These are phyloP conservation scores for Lolium perenne DNA, from an alignment of 176 grass and related monocot species.

Conservation along the genomic window DNA sequence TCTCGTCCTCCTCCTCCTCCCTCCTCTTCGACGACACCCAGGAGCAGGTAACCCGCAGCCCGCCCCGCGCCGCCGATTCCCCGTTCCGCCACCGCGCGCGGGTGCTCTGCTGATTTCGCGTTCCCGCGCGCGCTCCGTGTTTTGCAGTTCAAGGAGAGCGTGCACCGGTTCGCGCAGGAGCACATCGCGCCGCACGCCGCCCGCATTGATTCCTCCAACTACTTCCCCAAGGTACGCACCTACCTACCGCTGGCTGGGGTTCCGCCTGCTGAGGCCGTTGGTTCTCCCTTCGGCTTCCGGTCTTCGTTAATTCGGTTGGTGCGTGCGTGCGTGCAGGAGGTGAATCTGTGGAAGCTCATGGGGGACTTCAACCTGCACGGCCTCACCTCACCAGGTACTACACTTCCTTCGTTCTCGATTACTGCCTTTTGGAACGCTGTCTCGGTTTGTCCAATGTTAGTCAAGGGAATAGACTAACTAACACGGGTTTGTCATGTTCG, in stretches of 20 bases:
- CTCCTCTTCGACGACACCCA: conserved; percentile 98
- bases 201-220: conserved; percentile 68
- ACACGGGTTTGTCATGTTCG: not conserved
- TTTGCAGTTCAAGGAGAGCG: conserved; percentile 87
- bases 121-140: no score
- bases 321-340: no score
- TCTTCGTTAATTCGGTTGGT: no score
- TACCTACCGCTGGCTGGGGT: not conserved
- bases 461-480: not conserved
- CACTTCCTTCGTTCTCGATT: no score
- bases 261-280: not conserved
- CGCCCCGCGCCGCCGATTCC: not conserved
- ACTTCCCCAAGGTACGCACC: conserved; percentile 59
- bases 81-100: not conserved
- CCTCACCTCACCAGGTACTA: conserved; percentile 75
- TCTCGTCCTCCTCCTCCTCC: conserved; percentile 63
- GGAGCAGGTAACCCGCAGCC: conserved; percentile 54
- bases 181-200: conserved; percentile 83
- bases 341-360: conserved; percentile 93
- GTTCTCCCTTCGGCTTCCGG: not conserved
- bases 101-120: not conserved
- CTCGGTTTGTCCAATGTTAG: not conserved
- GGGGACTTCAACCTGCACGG: conserved; percentile 97
- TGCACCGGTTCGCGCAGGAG: conserved; percentile 86
- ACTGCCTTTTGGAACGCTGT: not conserved